Conservation (phyloP, 768 basidiomycete genomes). For the Rhodosporidiobolus sp. region DNA sequence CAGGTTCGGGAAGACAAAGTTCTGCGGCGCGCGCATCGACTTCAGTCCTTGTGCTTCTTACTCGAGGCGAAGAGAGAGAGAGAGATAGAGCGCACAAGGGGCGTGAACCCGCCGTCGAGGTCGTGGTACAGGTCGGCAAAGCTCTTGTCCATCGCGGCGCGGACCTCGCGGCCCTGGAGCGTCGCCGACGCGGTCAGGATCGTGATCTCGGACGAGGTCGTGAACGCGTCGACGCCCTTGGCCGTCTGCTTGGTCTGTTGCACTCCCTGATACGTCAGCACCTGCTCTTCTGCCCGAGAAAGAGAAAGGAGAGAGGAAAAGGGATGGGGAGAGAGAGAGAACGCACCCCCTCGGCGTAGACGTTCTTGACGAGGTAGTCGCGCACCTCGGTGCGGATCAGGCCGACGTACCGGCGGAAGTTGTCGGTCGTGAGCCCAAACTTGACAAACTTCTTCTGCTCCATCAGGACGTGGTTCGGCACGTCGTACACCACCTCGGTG, state of each 20-base stretch:
- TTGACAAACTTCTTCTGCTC: constrained; percentile 99
- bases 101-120: constrained; percentile 93
- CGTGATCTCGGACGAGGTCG: constrained; percentile 78
- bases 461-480: constrained; percentile 94
- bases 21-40: constrained; percentile 51
- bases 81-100: constrained; percentile 52
- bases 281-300: background rate
- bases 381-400: constrained; percentile 41
- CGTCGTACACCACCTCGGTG: constrained; percentile 94
- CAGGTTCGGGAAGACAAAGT: constrained; percentile 90
- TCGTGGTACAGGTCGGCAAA: constrained; percentile 83
- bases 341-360: constrained; percentile 33
- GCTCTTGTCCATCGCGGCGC: constrained; percentile 68
- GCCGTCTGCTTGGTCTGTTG: constrained; percentile 7
- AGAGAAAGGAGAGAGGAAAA: background rate
- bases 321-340: too few species aligned
- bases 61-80: background rate
- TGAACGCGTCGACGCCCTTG: constrained; percentile 60
- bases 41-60: background rate
- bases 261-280: background rate
- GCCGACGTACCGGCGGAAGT: constrained; percentile 74
- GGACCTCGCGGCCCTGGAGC: constrained; percentile 87
- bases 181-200: constrained; percentile 92
- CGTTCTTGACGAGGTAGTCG: constrained; percentile 29
- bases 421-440: constrained; percentile 85